phyloP scores from a whole-genome alignment of 768 basidiomycete genomes.

The Russula sp. region DNA sequence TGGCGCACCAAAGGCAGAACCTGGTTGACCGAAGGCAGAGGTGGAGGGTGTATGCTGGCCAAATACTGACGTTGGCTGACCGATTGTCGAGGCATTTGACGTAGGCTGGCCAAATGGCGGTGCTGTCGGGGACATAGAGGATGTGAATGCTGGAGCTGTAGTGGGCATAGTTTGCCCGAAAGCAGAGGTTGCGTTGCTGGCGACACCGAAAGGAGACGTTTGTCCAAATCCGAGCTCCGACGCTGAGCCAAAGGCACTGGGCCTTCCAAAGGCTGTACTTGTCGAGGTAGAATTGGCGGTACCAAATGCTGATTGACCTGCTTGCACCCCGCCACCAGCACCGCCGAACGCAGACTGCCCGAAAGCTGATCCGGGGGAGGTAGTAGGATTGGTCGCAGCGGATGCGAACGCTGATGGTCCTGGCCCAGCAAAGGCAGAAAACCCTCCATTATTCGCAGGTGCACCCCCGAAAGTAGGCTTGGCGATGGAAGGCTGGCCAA shows the following conservation, averaged over 20 bases:
- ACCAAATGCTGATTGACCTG: conserved; percentile 16
- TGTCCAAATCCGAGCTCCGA: conserved; percentile 34
- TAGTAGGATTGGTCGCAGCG: background rate
- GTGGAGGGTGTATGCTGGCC: conserved; percentile 31
- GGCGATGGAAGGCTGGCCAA: conserved; percentile 23
- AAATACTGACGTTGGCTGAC: conserved; percentile 29
- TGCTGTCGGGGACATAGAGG: background rate
- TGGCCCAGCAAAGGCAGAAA: conserved; percentile 18
- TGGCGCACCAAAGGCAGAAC: conserved; percentile 35
- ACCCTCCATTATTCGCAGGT: conserved; percentile 5
- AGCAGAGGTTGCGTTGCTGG: background rate
- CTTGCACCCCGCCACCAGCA: background rate
- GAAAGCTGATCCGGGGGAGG: conserved; percentile 10
- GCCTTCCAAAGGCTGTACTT: conserved; percentile 33
- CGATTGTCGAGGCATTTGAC: conserved; percentile 27
- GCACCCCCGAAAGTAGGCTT: conserved; percentile 9
- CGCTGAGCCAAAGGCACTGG: conserved; percentile 16
- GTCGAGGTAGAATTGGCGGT: conserved; percentile 22
- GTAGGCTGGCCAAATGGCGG: conserved; percentile 22
- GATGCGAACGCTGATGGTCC: conserved; percentile 19
- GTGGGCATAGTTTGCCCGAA: conserved; percentile 11
- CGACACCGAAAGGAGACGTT: conserved; percentile 1
- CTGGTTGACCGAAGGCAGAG: conserved; percentile 45
- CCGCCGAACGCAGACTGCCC: conserved; percentile 25
- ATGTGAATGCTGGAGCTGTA: conserved; percentile 5